These are phyloP conservation scores for Metschnikowia cerradonensis DNA, from an alignment of 805 yeast genomes.

Conservation along the genomic window DNA sequence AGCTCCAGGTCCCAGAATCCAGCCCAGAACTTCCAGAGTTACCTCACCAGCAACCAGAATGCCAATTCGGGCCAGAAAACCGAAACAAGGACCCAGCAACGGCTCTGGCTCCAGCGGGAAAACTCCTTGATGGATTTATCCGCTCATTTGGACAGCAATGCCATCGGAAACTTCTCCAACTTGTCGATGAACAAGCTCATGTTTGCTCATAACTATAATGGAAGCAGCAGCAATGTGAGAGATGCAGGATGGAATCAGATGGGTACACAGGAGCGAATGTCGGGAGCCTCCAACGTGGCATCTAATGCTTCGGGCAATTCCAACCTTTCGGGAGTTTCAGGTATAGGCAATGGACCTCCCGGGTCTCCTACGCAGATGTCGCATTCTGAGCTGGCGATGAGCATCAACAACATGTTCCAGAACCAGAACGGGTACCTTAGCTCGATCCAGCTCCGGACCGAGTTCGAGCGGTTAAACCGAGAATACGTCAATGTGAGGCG, in stretches of 20 bases:
- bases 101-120: slow-evolving; percentile 79
- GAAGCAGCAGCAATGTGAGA: slow-evolving; percentile 16
- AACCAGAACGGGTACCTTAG: slow-evolving; percentile 34
- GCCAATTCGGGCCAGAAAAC: slow-evolving; percentile 7
- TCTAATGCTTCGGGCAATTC: not conserved
- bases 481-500: slow-evolving; percentile 70
- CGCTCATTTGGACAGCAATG: slow-evolving; percentile 24
- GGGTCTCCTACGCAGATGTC: not conserved
- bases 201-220: slow-evolving; percentile 31
- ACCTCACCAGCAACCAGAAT: slow-evolving; percentile 20
- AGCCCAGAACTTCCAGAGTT: slow-evolving; percentile 31
- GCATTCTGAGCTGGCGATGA: not conserved
- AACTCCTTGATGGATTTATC: slow-evolving; percentile 61
- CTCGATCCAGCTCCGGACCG: slow-evolving; percentile 63
- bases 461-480: slow-evolving; percentile 71
- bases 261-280: not conserved
- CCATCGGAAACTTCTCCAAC: slow-evolving; percentile 34
- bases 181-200: slow-evolving; percentile 36
- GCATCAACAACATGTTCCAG: slow-evolving; percentile 13
- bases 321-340: not conserved
- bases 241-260: slow-evolving; percentile 6
- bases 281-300: not conserved
- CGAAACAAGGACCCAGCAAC: slow-evolving; percentile 77
- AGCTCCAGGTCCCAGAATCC: not conserved
- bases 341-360: not conserved